These are phyloP conservation scores for Alternaria panax DNA, from an alignment of 2,329 filamentous ascomycete species.

Conservation along the genomic window DNA sequence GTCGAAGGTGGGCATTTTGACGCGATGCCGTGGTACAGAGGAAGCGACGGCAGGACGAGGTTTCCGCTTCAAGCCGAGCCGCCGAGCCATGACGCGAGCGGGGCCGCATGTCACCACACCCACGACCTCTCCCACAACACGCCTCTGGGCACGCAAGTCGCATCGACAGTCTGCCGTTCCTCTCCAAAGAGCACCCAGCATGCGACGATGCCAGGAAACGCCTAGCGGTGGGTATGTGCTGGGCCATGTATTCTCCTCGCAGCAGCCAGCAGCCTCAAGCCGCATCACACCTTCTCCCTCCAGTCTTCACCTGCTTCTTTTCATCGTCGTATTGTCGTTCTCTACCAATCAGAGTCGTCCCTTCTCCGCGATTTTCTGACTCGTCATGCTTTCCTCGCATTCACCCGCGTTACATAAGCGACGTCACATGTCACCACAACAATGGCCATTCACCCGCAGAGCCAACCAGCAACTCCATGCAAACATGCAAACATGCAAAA, in stretches of 20 bases:
- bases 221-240: neutral
- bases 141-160: neutral
- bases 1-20: constrained; percentile 42
- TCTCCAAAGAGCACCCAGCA: neutral
- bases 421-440: constrained; percentile 29
- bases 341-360: neutral
- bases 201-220: accelerated
- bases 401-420: constrained; percentile 16
- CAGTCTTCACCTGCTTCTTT: neutral
- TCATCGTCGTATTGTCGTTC: neutral
- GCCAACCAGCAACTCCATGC: constrained; percentile 27
- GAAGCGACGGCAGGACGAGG: constrained; percentile 4
- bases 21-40: constrained; percentile 5
- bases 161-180: neutral
- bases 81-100: constrained; percentile 23
- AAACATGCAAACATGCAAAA: too few species aligned
- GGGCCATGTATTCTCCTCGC: neutral
- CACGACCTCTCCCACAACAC: neutral
- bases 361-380: neutral
- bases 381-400: neutral
- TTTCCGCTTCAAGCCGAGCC: constrained; percentile 13
- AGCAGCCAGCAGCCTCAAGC: neutral
- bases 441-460: constrained; percentile 20
- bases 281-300: neutral
- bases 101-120: neutral